Conservation (phyloP, 2,329 filamentous ascomycete genomes). For the Boeremia exigua region DNA sequence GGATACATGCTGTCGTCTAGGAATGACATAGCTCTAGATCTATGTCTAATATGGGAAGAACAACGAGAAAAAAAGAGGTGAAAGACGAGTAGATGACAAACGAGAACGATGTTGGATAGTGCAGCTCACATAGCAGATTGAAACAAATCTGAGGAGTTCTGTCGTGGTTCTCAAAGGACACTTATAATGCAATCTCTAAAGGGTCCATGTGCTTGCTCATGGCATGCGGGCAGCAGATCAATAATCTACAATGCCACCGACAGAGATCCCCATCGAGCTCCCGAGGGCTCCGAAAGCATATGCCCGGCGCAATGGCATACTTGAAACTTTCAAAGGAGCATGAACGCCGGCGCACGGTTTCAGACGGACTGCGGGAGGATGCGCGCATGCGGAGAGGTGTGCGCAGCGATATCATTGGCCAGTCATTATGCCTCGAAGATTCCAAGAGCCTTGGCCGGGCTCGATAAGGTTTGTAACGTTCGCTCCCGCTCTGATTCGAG, state of each 20-base stretch:
- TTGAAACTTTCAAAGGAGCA: not conserved
- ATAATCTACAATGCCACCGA: not conserved
- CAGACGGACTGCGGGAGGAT: slow-evolving; percentile 11
- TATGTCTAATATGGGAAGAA: not conserved
- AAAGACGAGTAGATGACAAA: not conserved
- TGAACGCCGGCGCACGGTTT: slow-evolving; percentile 6
- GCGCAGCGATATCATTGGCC: slow-evolving; percentile 2
- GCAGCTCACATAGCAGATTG: not conserved
- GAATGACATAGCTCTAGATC: not conserved
- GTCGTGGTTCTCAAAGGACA: not conserved
- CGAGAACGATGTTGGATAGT: too few relatives aligned
- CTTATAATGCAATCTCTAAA: not conserved
- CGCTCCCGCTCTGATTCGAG: not conserved
- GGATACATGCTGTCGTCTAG: slow-evolving; percentile 14
- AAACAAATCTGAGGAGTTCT: not conserved
- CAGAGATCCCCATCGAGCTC: not conserved
- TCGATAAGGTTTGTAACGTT: slow-evolving; percentile 2
- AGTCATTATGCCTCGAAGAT: not conserved
- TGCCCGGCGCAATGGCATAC: not conserved
- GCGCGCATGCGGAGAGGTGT: not conserved
- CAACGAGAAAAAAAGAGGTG: not conserved
- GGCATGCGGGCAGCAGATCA: not conserved
- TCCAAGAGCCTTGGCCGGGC: not conserved
- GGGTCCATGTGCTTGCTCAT: not conserved
- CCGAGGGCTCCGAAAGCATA: not conserved